Evolutionary conservation across 2,329 filamentous ascomycete genomes (phyloP), one percentile per base, ranked within the genome.

Genomic region (Colletotrichum tofieldiae): DNA sequence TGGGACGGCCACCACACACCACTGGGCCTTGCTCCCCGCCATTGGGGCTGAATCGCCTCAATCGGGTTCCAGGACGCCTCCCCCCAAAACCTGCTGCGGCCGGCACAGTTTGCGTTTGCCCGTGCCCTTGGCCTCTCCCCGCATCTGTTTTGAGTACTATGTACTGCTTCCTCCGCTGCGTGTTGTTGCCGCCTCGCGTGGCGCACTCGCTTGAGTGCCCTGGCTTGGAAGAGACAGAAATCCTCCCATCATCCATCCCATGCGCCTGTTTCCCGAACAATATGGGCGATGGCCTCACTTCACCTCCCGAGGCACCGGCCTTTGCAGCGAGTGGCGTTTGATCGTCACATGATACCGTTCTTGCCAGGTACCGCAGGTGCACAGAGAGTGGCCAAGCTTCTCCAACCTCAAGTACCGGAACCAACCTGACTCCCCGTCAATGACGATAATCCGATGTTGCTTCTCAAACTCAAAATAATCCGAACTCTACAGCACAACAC

Each of bases 1-100:
- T 51, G 18, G 32, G 32, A 23, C 20, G 18, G 37, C 39, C 56
- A 8, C 45, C 45, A 51, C 65, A 60, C 29, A 49, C 9, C 43
- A 18, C 23, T 14, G 20, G 20, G 16, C 23, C 32, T n/a, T 55
- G 23, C 37, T 29, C 45, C 70, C 59, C 59, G 45, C 69, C 59
- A 47, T 64, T 61, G 70, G 60, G 70, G 70, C 70, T 72, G 65
- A 72, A 70, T 72, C 59, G 65, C 70, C 54, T 65, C 65, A 56
- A 49, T 63, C 47, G 8, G 45, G 47, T 63, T 26, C 47, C 60
- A 52, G 39, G 16, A 55, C 39, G 35, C 37, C 52, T 51, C 39
- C 20, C 29, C 29, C 45, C 16, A 59, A 72, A 60, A 69, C 66
- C 65, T 72, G 65, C 66, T 72, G 59, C 65, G 70, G 59, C 26